Percentiles rank a stretch among this genome's conserved stretches.
Evolutionary conservation across 1,284 basidiomycete genomes (phyloP).

Genomic region (Taiwanofungus camphoratus): DNA sequence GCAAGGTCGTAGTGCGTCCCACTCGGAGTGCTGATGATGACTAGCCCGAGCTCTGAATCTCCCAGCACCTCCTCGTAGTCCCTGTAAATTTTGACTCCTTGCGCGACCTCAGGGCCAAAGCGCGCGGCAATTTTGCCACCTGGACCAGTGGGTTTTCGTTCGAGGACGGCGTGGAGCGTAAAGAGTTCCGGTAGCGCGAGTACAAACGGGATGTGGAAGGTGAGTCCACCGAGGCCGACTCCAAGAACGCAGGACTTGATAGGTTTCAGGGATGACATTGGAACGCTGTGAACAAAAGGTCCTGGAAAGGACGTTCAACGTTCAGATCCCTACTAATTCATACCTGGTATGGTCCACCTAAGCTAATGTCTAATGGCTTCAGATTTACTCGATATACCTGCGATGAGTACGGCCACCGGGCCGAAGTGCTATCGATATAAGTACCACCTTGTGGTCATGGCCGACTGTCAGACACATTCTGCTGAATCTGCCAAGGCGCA

Average conservation of each 20-base stretch:
- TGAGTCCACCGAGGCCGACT: slow-evolving; percentile 68
- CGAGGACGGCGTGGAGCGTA: slow-evolving; percentile 61
- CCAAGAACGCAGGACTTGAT: slow-evolving; percentile 72
- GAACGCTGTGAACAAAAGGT: too few species aligned
- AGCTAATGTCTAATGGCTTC: too few species aligned
- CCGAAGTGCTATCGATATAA: too few species aligned
- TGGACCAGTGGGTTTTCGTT: slow-evolving; percentile 49
- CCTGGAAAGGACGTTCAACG: too few species aligned
- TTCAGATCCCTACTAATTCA: too few species aligned
- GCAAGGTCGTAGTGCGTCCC: slow-evolving; percentile 71
- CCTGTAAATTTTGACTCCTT: slow-evolving; percentile 44
- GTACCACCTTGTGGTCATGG: too few species aligned
- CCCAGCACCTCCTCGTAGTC: slow-evolving; percentile 49
- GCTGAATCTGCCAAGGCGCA: too few species aligned
- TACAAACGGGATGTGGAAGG: slow-evolving; percentile 78
- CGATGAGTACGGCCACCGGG: too few species aligned
- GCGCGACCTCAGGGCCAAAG: slow-evolving; percentile 42
- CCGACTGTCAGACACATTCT: too few species aligned
- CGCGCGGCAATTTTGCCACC: slow-evolving; percentile 59
- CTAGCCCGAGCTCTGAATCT: slow-evolving; percentile 58
- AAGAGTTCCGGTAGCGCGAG: slow-evolving; percentile 68
- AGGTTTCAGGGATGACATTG: slow-evolving; percentile 28
- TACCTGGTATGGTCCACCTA: too few species aligned
- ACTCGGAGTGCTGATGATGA: slow-evolving; percentile 75
- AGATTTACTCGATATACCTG: too few species aligned